phyloP scores from a whole-genome alignment of 2,329 filamentous ascomycete genomes.

The Orbilia oligospora region DNA sequence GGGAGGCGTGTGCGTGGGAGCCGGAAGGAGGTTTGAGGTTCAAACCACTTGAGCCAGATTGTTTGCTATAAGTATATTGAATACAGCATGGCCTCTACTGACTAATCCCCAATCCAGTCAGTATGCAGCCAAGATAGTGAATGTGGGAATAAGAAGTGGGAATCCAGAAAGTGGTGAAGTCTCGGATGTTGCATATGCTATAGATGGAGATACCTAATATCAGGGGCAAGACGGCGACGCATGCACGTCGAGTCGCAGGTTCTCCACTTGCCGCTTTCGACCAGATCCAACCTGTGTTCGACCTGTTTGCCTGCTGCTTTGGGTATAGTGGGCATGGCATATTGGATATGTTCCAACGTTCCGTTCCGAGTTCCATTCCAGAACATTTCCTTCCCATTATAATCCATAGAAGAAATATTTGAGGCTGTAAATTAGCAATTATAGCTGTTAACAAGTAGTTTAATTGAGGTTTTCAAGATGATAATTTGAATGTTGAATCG shows the following conservation, averaged over 20 bases:
- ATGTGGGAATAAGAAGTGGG: no score
- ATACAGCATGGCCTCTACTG: not conserved
- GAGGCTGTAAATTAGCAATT: not conserved
- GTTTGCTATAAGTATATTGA: not conserved
- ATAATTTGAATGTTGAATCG: not conserved
- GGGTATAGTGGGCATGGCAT: not conserved
- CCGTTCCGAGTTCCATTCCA: conserved; percentile 1
- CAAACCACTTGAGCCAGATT: conserved; percentile 27
- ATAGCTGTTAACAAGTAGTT: no score
- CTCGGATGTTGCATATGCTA: not conserved
- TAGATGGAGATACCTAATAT: not conserved
- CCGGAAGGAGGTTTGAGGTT: conserved; percentile 11
- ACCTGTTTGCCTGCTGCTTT: conserved; percentile 6
- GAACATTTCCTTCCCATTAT: not conserved
- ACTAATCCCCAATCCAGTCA: not conserved
- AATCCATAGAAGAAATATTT: not conserved
- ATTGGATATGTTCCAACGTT: not conserved
- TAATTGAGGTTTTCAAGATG: no score
- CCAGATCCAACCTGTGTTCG: conserved; percentile 3
- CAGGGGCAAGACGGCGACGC: not conserved
- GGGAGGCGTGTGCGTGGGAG: conserved; percentile 2
- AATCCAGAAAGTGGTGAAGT: conserved; percentile 11
- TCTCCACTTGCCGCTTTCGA: conserved; percentile 22
- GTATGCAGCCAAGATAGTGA: not conserved
- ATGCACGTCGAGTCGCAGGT: not conserved